These are phyloP conservation scores for Nitzschia putrida DNA, from an alignment of 108 stramenopile genomes.

Conservation along the genomic window DNA sequence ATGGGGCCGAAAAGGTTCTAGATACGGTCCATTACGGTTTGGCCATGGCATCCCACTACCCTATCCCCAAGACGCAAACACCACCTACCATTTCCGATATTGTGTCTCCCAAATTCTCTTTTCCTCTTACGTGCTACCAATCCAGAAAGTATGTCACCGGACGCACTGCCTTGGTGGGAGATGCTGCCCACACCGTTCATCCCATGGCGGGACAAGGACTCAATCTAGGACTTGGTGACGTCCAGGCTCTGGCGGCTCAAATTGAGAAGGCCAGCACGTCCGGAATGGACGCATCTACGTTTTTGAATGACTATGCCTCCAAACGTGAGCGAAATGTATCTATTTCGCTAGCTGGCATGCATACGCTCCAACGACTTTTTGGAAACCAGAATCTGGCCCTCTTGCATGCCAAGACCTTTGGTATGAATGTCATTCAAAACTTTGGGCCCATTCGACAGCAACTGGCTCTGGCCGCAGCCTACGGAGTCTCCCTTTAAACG, in stretches of 20 bases:
- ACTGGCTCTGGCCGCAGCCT: slow-evolving; percentile 69
- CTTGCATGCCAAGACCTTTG: slow-evolving; percentile 67
- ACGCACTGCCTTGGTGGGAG: slow-evolving; percentile 85
- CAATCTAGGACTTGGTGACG: slow-evolving; percentile 93
- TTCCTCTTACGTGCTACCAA: slow-evolving; percentile 57
- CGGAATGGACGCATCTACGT: slow-evolving; percentile 65
- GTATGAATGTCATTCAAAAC: slow-evolving; percentile 80
- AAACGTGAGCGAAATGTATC: slow-evolving; percentile 37
- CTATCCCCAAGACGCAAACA: slow-evolving; percentile 22
- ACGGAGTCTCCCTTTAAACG: slow-evolving; percentile 32
- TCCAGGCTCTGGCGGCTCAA: slow-evolving; percentile 47
- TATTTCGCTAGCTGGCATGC: slow-evolving; percentile 64
- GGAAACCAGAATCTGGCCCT: slow-evolving; percentile 35
- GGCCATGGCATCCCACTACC: slow-evolving; percentile 47
- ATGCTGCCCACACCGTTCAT: slow-evolving; percentile 96
- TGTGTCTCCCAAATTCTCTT: slow-evolving; percentile 43
- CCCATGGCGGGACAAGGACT: slow-evolving; percentile 98
- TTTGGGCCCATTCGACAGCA: slow-evolving; percentile 59
- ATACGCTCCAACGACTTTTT: slow-evolving; percentile 75
- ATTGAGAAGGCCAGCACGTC: slow-evolving; percentile 60
- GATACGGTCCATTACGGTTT: slow-evolving; percentile 56
- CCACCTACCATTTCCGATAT: slow-evolving; percentile 42
- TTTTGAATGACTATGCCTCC: slow-evolving; percentile 43
- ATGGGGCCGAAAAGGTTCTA: slow-evolving; percentile 48
- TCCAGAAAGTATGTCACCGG: slow-evolving; percentile 41